These are phyloP conservation scores for Vaccinium myrtillus DNA, from an alignment of 148 eudicot genomes.

Conservation along the genomic window DNA sequence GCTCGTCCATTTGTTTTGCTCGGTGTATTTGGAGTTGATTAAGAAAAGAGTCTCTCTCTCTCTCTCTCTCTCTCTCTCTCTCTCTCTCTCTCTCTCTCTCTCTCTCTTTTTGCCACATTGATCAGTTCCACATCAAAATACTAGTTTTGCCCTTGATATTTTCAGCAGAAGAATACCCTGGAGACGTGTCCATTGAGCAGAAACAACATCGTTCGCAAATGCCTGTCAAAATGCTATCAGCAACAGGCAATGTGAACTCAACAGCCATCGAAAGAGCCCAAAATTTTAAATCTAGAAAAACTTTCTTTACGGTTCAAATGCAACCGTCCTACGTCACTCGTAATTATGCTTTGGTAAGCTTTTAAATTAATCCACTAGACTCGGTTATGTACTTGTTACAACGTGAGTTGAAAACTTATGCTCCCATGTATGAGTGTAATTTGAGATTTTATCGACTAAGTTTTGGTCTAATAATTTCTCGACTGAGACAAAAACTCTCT, in stretches of 20 bases:
- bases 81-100: no score
- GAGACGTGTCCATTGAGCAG: background rate
- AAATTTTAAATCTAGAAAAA: slow-evolving; percentile 21
- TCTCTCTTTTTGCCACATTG: no score
- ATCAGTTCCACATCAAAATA: background rate
- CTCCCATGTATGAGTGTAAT: background rate
- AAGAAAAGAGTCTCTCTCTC: background rate
- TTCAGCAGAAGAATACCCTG: no score
- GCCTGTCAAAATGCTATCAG: background rate
- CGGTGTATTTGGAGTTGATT: background rate
- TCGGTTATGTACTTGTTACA: background rate
- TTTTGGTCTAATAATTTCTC: no score
- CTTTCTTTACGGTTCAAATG: slow-evolving; percentile 23
- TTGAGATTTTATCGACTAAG: background rate
- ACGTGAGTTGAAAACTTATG: background rate
- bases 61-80: no score
- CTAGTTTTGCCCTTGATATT: background rate
- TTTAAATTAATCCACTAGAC: background rate
- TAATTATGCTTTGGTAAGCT: slow-evolving; percentile 22
- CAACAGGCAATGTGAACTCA: background rate
- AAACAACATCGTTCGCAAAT: background rate
- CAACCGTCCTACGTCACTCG: slow-evolving; percentile 7
- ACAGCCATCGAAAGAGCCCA: slow-evolving; percentile 18
- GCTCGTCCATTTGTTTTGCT: background rate
- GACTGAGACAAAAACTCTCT: background rate